A percentile compares a stretch with the other conserved stretches of the same genome.
These are phyloP conservation scores for Imleria badia DNA, from an alignment of 768 basidiomycete species.

Conservation along the genomic window DNA sequence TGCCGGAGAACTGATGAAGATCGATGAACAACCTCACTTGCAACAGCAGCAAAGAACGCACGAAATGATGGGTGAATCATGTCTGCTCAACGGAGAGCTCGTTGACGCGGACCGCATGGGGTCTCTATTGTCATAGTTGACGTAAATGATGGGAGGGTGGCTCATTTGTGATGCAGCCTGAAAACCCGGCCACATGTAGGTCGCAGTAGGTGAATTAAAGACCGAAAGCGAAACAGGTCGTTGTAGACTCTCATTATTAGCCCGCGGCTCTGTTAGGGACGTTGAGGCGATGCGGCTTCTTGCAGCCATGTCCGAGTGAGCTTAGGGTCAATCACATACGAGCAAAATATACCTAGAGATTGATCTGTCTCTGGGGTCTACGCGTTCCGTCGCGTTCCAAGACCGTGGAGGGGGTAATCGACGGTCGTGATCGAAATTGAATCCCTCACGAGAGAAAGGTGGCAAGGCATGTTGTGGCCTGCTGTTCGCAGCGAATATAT, in stretches of 20 bases:
- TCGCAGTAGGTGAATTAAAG: conserved; percentile 44
- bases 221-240: conserved; percentile 40
- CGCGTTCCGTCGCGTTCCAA: conserved; percentile 26
- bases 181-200: conserved; percentile 49
- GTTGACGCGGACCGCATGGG: conserved; percentile 33
- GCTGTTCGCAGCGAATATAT: conserved; percentile 28
- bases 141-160: conserved; percentile 40
- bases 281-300: conserved; percentile 24
- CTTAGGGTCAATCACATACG: conserved; percentile 4
- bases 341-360: conserved; percentile 26
- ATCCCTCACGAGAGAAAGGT: conserved; percentile 31
- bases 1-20: conserved; percentile 28
- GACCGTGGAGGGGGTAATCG: conserved; percentile 33
- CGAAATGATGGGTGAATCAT: conserved; percentile 31
- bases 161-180: conserved; percentile 44
- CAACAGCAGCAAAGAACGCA: conserved; percentile 24
- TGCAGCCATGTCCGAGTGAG: conserved; percentile 21
- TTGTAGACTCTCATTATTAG: conserved; percentile 26
- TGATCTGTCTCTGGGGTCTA: conserved; percentile 22
- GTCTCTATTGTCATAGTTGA: conserved; percentile 34
- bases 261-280: conserved; percentile 19
- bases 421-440: conserved; percentile 35
- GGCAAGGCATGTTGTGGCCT: conserved; percentile 35
- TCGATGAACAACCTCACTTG: conserved; percentile 15
- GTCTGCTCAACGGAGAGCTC: conserved; percentile 29